Evolutionary conservation across 768 basidiomycete species (phyloP).

Genomic region (Lentinula sp.): DNA sequence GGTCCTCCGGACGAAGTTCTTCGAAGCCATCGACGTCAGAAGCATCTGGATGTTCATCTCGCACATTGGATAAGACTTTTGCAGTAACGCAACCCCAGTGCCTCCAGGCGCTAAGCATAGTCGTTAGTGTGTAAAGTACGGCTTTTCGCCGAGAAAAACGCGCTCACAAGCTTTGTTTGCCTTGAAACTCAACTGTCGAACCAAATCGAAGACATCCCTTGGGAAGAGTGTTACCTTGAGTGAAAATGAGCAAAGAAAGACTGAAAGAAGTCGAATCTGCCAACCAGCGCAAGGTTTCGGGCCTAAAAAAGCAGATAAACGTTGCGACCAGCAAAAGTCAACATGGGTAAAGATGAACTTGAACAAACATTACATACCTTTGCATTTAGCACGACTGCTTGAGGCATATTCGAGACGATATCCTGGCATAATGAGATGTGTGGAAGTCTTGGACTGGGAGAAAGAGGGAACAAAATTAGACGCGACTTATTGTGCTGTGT

Average conservation of each 20-base stretch:
- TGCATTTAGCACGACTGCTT: slow-evolving; percentile 69
- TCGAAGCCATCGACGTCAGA: slow-evolving; percentile 85
- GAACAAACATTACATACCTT: slow-evolving; percentile 42
- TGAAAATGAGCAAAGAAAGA: not conserved
- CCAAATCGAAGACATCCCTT: slow-evolving; percentile 77
- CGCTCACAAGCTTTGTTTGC: slow-evolving; percentile 59
- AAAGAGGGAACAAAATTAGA: slow-evolving; percentile 19
- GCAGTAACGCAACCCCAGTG: slow-evolving; percentile 87
- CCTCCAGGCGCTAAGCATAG: slow-evolving; percentile 60
- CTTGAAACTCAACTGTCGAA: slow-evolving; percentile 66
- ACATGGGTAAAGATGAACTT: not conserved
- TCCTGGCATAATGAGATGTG: slow-evolving; percentile 39
- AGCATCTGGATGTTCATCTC: slow-evolving; percentile 48
- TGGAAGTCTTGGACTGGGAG: slow-evolving; percentile 6
- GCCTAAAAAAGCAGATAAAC: slow-evolving; percentile 37
- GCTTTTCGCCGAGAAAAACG: not conserved
- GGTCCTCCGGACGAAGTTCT: slow-evolving; percentile 59
- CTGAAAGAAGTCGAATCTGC: slow-evolving; percentile 9
- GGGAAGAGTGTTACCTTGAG: slow-evolving; percentile 55
- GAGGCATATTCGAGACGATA: slow-evolving; percentile 78
- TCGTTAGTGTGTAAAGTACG: not conserved
- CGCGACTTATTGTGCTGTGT: slow-evolving; percentile 24
- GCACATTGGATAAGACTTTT: slow-evolving; percentile 66
- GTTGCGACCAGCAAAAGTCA: not conserved
- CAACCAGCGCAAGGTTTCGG: slow-evolving; percentile 72